Conservation (phyloP, 352 stramenopile genomes). For the Phytopythium vexans region DNA sequence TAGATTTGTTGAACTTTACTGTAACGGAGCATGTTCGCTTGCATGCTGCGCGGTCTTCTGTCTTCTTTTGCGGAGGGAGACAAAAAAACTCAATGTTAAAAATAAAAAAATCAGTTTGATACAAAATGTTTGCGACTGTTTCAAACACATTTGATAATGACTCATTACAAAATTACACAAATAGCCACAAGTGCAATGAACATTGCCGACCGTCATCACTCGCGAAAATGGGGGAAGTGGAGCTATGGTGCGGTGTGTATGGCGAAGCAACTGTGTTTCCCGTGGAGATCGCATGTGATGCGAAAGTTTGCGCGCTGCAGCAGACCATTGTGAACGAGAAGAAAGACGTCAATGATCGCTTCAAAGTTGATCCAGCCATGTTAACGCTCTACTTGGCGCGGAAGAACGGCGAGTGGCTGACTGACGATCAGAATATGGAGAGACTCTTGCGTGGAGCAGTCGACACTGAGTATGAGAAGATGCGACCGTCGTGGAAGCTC, state of each 20-base stretch:
- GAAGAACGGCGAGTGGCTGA: slow-evolving; percentile 17
- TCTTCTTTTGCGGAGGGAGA: too few species aligned
- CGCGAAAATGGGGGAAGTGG: slow-evolving; percentile 11
- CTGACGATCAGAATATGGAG: slow-evolving; percentile 10
- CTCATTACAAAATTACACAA: too few species aligned
- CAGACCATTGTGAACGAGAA: slow-evolving; percentile 10
- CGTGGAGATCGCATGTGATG: slow-evolving; percentile 16
- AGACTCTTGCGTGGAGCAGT: slow-evolving; percentile 7
- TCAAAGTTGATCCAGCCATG: not conserved
- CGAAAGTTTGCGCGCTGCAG: slow-evolving; percentile 19
- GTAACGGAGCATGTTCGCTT: too few species aligned
- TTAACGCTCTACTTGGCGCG: slow-evolving; percentile 21
- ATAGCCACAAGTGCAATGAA: too few species aligned
- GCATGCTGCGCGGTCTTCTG: too few species aligned
- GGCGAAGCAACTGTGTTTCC: slow-evolving; percentile 19
- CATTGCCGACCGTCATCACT: too few species aligned
- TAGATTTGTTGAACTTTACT: too few species aligned
- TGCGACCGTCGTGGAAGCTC: slow-evolving; percentile 14
- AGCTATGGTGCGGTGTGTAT: slow-evolving; percentile 17
- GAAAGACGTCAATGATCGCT: not conserved
- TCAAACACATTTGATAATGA: too few species aligned
- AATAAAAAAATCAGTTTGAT: too few species aligned
- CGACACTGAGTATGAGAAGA: slow-evolving; percentile 11
- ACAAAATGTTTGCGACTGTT: too few species aligned
- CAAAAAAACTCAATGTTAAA: too few species aligned